Evolutionary conservation across 257 asterid species (phyloP), one percentile per base, ranked within the genome.

Genomic region (Nicotiana obtusifolia): DNA sequence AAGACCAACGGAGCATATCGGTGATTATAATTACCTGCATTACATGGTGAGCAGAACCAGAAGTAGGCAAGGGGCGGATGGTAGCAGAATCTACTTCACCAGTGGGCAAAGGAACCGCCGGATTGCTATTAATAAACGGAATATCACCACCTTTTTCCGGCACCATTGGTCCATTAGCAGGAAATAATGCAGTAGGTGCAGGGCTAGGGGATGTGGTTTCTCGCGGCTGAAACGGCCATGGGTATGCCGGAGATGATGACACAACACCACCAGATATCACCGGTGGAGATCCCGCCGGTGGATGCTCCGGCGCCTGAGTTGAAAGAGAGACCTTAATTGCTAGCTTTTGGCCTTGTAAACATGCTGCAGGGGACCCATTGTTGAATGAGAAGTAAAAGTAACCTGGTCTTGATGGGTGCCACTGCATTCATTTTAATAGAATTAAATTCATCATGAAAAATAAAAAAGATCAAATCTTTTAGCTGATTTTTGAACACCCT

Each of bases 81-180:
- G 98, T 95, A 56, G 97, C 91, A 35, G 99, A 91, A 8, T 95
- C 99, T n/a, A 92, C 94, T 87, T 94, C 99, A 13, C 99, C 98
- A 5, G 99, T 91, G 1, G 99, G 99, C 52, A 95, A 88, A 37
- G 99, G 99, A 83, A 94, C 98, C 26, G 97, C 98, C 28, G 99
- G 99, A 66, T 90, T 95, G 83, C 99, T 95, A 75, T 88, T 92
- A 83, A 95, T 95, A 56, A 95, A 92, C 4, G 99, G 97, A 47
- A 89, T 84, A 7, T 92, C 97, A 53, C 83, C 87, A 68, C 90
- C 90, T 83, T 56, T 88, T 19, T 85, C 95, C 60, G 91, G 90
- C 75, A 84, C 83, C 88, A 80, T 65, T 2, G 96, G 92, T 65
- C 94, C 80, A 66, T 82, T 75, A 37, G 93, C 91, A 15, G 89